Evolutionary conservation across 148 eudicot species (phyloP).

Genomic region (Chenopodium formosanum): DNA sequence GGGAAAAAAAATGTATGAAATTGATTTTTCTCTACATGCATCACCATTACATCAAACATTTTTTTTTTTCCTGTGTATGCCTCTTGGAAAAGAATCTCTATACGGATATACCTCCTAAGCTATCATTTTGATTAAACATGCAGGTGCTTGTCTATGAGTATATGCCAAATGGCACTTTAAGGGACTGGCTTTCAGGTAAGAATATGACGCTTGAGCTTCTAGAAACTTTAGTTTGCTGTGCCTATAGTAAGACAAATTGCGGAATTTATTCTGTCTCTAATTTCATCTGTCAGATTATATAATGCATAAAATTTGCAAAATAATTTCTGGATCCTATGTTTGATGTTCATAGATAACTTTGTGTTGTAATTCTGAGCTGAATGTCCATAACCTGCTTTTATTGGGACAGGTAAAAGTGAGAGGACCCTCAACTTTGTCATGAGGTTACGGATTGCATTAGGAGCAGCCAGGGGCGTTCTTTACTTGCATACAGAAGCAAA

Average conservation of each 20-base stretch:
- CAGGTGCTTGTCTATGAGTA: slow-evolving; percentile 93
- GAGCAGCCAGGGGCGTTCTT: slow-evolving; percentile 77
- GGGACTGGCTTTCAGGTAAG: slow-evolving; percentile 81
- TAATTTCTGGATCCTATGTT: background rate
- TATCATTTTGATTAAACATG: slow-evolving; percentile 17
- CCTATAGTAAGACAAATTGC: background rate
- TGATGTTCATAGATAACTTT: background rate
- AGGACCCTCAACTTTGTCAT: slow-evolving; percentile 49
- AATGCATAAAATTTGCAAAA: background rate
- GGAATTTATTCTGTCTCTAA: background rate
- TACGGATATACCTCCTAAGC: slow-evolving; percentile 1
- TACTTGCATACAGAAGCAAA: slow-evolving; percentile 90
- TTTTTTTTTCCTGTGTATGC: background rate
- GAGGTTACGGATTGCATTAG: slow-evolving; percentile 76
- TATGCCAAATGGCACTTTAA: slow-evolving; percentile 80
- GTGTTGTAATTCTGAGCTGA: background rate
- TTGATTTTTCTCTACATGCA: background rate
- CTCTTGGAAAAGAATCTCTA: background rate
- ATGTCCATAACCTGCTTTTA: background rate
- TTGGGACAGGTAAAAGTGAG: slow-evolving; percentile 47
- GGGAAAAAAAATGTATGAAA: background rate
- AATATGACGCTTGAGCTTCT: slow-evolving; percentile 5
- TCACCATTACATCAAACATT: background rate
- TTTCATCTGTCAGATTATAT: background rate
- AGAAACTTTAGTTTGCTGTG: background rate